These are phyloP conservation scores for Saccharum officinarum DNA, from an alignment of 176 grass and related monocot genomes.

Conservation along the genomic window DNA sequence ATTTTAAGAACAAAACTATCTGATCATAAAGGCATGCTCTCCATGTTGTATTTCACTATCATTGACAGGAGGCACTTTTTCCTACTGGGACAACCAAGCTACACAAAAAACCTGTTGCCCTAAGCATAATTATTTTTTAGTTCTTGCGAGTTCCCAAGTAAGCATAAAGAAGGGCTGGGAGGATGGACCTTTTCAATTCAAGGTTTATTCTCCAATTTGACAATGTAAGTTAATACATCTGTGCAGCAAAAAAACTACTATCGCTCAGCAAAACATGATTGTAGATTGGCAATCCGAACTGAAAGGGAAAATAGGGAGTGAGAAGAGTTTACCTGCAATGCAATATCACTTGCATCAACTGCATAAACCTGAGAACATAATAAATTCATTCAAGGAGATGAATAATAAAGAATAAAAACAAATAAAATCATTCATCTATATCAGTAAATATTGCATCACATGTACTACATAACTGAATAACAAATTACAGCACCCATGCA, in stretches of 20 bases:
- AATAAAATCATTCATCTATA: constrained; percentile 2
- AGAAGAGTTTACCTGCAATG: constrained; percentile 61
- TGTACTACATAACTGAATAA: constrained; percentile 15
- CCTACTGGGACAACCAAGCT: background rate
- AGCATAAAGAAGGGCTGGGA: constrained; percentile 4
- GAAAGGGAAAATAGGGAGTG: background rate
- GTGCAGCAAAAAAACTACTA: background rate
- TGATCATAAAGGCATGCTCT: background rate
- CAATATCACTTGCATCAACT: constrained; percentile 97
- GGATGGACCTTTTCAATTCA: constrained; percentile 14
- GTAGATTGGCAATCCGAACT: constrained; percentile 22
- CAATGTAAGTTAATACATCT: constrained; percentile 9
- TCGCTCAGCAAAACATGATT: constrained; percentile 18
- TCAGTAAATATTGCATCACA: background rate
- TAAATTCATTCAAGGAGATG: constrained; percentile 23
- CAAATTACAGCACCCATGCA: constrained; percentile 10
- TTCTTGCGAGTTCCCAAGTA: background rate
- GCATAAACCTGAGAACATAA: constrained; percentile 84
- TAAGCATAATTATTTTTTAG: background rate
- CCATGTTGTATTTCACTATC: background rate
- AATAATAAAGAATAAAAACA: constrained; percentile 26
- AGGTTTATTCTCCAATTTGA: constrained; percentile 21
- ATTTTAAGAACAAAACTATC: background rate
- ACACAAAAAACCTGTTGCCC: background rate
- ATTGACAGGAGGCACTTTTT: background rate